Evolutionary conservation across 352 stramenopile genomes (phyloP).

Genomic region (Elongisporangium prolatum): DNA sequence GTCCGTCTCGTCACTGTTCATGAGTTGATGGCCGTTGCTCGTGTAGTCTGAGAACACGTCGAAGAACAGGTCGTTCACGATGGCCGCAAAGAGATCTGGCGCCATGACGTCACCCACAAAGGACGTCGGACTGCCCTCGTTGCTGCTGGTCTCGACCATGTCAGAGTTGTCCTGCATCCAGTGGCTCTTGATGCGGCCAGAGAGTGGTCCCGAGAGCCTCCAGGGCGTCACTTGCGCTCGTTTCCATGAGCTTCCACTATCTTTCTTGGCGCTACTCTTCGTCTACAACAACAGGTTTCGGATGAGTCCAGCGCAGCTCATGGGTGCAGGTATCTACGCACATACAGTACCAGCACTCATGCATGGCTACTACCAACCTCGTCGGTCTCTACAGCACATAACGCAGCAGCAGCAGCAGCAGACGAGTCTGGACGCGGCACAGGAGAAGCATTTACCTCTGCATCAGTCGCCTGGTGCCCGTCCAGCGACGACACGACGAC

Average conservation of each 20-base stretch:
- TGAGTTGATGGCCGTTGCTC: background rate
- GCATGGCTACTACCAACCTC: background rate
- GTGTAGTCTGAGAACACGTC: slow-evolving; percentile 5
- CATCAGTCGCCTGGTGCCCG: background rate
- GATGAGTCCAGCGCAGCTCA: background rate
- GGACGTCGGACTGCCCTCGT: background rate
- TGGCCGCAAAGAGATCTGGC: slow-evolving; percentile 9
- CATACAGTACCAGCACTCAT: background rate
- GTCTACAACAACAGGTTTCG: background rate
- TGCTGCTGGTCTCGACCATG: background rate
- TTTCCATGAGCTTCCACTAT: background rate
- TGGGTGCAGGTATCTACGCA: background rate
- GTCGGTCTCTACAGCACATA: background rate
- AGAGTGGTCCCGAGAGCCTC: background rate
- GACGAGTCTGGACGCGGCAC: no score
- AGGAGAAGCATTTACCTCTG: background rate
- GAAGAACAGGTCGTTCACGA: slow-evolving; percentile 14
- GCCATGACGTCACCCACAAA: background rate
- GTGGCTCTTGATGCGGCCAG: background rate
- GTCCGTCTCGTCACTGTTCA: background rate
- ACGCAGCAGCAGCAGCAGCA: background rate
- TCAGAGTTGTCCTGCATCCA: background rate
- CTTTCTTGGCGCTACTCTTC: background rate
- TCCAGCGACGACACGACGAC: background rate
- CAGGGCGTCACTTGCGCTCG: background rate